Conservation (phyloP, 1,284 basidiomycete species). For the Heliocybe sulcata region DNA sequence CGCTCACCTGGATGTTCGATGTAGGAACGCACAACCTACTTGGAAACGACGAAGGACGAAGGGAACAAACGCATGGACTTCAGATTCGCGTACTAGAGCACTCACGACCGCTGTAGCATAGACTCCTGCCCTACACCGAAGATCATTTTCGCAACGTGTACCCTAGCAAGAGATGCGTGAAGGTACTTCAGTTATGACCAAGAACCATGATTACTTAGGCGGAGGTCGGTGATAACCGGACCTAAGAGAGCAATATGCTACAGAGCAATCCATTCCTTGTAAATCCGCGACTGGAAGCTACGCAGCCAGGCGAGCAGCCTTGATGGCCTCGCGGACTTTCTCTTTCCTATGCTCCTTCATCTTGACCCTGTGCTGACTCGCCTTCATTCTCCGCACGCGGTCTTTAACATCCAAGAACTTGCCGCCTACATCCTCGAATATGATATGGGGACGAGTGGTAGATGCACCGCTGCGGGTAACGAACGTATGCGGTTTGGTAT, state of each 20-base stretch:
- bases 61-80: constrained; percentile 54
- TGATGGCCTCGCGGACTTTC: constrained; percentile 1
- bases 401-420: constrained; percentile 56
- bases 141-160: too few species aligned
- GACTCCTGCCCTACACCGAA: too few species aligned
- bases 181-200: too few species aligned
- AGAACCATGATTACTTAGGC: neutral
- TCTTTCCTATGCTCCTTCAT: constrained; percentile 16
- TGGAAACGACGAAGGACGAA: constrained; percentile 50
- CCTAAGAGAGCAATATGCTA: neutral
- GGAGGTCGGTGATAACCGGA: neutral
- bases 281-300: neutral
- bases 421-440: constrained; percentile 64
- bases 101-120: neutral
- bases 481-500: neutral
- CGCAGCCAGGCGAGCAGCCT: neutral
- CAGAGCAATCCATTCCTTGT: neutral
- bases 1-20: neutral
- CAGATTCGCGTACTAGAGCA: constrained; percentile 42
- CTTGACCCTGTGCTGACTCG: constrained; percentile 35
- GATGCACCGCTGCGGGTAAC: constrained; percentile 11
- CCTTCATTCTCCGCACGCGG: constrained; percentile 38
- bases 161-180: too few species aligned
- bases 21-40: constrained; percentile 47
- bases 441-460: constrained; percentile 40